These are phyloP conservation scores for Monosporascus sp. DNA, from an alignment of 2,329 filamentous ascomycete species.

Conservation along the genomic window DNA sequence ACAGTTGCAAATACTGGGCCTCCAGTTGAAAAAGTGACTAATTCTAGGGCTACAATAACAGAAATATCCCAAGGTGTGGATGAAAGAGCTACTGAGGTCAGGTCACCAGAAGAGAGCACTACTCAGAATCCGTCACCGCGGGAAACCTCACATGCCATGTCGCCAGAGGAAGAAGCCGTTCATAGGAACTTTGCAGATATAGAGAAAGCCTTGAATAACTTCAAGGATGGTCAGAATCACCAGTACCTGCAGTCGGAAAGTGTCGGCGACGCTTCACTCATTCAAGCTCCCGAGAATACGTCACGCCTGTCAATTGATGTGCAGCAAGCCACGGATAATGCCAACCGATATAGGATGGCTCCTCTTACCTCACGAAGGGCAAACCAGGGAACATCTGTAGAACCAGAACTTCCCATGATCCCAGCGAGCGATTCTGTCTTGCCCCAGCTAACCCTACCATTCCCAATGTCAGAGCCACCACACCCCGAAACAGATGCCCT, in stretches of 20 bases:
- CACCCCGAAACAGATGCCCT: slow-evolving; percentile 40
- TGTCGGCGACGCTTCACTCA: slow-evolving; percentile 12
- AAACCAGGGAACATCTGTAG: slow-evolving; percentile 14
- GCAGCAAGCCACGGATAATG: slow-evolving; percentile 4
- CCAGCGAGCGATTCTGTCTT: slow-evolving; percentile 45
- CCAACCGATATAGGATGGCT: slow-evolving; percentile 9
- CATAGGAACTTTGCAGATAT: slow-evolving; percentile 14
- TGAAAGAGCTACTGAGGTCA: not conserved
- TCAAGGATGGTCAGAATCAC: slow-evolving; percentile 13
- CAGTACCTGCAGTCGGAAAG: slow-evolving; percentile 13
- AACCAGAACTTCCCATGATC: slow-evolving; percentile 29
- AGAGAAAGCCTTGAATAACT: slow-evolving; percentile 15
- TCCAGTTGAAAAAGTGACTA: not conserved
- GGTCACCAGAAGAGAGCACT: not conserved
- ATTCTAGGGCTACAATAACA: not conserved
- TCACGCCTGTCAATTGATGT: slow-evolving; percentile 4
- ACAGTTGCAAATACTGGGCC: not conserved
- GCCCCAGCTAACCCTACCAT: slow-evolving; percentile 24
- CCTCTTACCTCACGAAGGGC: slow-evolving; percentile 14
- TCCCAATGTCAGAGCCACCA: slow-evolving; percentile 32
- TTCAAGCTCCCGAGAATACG: slow-evolving; percentile 7
- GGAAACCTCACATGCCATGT: slow-evolving; percentile 10
- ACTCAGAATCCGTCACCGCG: not conserved
- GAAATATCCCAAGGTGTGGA: not conserved
- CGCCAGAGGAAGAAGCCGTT: slow-evolving; percentile 7